These are phyloP conservation scores for Moricandia moricandioides DNA, from an alignment of 345 rosid species.

Conservation along the genomic window DNA sequence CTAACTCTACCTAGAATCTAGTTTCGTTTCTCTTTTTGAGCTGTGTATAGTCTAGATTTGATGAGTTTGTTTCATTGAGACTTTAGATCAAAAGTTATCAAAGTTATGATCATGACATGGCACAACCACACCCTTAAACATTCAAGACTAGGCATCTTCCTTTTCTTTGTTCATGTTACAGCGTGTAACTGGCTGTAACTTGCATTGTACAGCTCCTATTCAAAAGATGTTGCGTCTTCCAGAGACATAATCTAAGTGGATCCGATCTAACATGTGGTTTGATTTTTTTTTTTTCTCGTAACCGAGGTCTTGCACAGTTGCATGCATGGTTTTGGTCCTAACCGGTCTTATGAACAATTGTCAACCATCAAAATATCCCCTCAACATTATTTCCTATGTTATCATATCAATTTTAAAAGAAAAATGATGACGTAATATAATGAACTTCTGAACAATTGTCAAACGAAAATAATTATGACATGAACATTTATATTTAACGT, in stretches of 20 bases:
- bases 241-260: not conserved
- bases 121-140: slow-evolving; percentile 12
- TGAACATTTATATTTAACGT: no score
- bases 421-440: no score
- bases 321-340: no score
- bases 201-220: not conserved
- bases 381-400: no score
- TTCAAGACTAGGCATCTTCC: slow-evolving; percentile 17
- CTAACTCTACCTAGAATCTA: not conserved
- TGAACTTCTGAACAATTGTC: no score
- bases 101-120: slow-evolving; percentile 11
- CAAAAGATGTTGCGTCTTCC: not conserved
- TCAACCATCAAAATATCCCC: no score
- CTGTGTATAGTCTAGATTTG: not conserved
- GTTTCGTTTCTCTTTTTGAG: not conserved
- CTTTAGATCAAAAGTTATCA: not conserved
- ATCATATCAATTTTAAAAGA: no score
- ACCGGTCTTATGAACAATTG: no score
- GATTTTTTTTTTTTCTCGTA: not conserved
- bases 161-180: slow-evolving; percentile 21
- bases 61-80: not conserved
- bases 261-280: not conserved
- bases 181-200: slow-evolving; percentile 9
- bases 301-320: no score
- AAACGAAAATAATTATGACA: no score